Evolutionary conservation across 441 rosid species (phyloP).

Genomic region (Capsella rubella): DNA sequence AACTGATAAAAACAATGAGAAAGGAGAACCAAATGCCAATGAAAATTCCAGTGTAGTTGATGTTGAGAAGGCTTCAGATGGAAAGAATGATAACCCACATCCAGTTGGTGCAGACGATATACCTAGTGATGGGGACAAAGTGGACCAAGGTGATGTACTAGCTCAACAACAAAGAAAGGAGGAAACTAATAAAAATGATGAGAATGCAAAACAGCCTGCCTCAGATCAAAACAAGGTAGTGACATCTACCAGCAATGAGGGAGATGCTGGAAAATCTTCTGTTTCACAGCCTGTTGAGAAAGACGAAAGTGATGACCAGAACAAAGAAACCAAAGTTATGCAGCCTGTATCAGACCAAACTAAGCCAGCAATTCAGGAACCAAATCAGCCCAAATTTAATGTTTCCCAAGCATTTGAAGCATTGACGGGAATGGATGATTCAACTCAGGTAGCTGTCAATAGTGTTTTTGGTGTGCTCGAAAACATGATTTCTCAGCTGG

Average conservation of each 20-base stretch:
- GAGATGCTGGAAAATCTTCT: slow-evolving; percentile 54
- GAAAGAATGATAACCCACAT: slow-evolving; percentile 45
- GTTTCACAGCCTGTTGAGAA: slow-evolving; percentile 61
- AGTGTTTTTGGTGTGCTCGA: slow-evolving; percentile 97
- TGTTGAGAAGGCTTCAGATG: slow-evolving; percentile 49
- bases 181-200: slow-evolving; percentile 57
- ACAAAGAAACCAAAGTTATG: slow-evolving; percentile 53
- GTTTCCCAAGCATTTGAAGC: slow-evolving; percentile 92
- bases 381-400: slow-evolving; percentile 56
- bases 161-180: slow-evolving; percentile 52
- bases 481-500: slow-evolving; percentile 84
- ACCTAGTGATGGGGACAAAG: slow-evolving; percentile 48
- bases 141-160: slow-evolving; percentile 51
- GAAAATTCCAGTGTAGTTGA: slow-evolving; percentile 45
- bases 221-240: slow-evolving; percentile 55
- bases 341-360: slow-evolving; percentile 58
- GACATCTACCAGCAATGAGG: slow-evolving; percentile 48
- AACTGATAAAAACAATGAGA: slow-evolving; percentile 56
- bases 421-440: slow-evolving; percentile 93
- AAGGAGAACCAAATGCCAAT: slow-evolving; percentile 47
- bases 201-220: slow-evolving; percentile 51
- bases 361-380: slow-evolving; percentile 50
- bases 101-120: slow-evolving; percentile 49
- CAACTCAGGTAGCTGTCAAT: slow-evolving; percentile 97
- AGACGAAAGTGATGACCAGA: slow-evolving; percentile 59